Percentiles rank a stretch among this genome's conserved stretches.
phyloP scores from a whole-genome alignment of 495 filamentous ascomycete genomes.

The Daldinia decipiens region DNA sequence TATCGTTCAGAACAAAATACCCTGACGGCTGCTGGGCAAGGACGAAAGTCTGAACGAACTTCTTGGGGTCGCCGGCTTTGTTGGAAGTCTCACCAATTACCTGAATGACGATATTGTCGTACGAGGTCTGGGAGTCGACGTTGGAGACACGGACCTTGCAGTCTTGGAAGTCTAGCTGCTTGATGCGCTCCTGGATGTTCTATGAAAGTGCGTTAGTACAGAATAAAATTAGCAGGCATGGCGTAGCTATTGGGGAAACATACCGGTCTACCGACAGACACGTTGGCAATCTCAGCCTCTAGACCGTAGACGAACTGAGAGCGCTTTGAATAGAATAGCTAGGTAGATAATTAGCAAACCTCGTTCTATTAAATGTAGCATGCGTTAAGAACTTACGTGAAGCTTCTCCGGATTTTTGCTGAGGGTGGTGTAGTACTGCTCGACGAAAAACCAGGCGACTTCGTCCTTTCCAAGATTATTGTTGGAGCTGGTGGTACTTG shows the following conservation, averaged over 20 bases:
- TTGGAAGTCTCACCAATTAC: constrained; percentile 98
- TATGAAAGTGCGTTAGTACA: constrained; percentile 51
- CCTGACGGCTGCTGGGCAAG: constrained; percentile 95
- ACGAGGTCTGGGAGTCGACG: constrained; percentile 94
- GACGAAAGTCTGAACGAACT: constrained; percentile 98
- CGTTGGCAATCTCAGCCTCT: constrained; percentile 85
- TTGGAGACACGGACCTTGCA: constrained; percentile 98
- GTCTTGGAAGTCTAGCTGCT: constrained; percentile 91
- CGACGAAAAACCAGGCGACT: constrained; percentile 98
- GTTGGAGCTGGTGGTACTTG: constrained; percentile 33
- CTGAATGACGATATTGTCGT: constrained; percentile 91
- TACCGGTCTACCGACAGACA: constrained; percentile 87
- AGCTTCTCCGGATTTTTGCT: constrained; percentile 94
- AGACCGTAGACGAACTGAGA: constrained; percentile 86
- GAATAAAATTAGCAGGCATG: constrained; percentile 4
- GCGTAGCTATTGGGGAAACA: constrained; percentile 46
- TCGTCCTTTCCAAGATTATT: constrained; percentile 74
- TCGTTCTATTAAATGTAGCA: not conserved
- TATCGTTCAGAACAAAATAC: constrained; percentile 98
- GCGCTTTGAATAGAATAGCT: constrained; percentile 84
- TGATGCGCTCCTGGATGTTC: constrained; percentile 94
- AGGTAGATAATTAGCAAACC: constrained; percentile 9
- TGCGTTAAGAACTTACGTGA: constrained; percentile 67
- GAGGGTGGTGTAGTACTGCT: constrained; percentile 98
- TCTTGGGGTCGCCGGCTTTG: constrained; percentile 86